phyloP scores from a whole-genome alignment of 352 stramenopile genomes.

The Salisapilia sapeloensis region DNA sequence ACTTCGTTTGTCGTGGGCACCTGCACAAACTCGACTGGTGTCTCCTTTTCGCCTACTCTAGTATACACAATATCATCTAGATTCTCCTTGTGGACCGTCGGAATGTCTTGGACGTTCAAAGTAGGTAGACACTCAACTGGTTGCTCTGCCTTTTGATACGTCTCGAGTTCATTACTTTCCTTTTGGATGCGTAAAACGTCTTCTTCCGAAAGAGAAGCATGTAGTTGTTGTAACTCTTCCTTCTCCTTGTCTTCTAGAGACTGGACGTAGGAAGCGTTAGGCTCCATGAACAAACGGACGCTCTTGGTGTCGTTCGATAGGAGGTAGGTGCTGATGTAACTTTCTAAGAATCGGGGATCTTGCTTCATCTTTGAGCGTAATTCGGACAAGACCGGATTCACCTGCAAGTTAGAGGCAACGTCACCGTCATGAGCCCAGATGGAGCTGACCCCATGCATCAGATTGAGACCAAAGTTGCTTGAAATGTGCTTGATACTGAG shows the following conservation, averaged over 20 bases:
- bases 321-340: constrained; percentile 32
- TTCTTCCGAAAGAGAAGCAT: constrained; percentile 15
- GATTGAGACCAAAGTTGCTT: constrained; percentile 61
- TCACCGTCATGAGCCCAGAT: constrained; percentile 58
- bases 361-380: constrained; percentile 38
- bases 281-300: constrained; percentile 62
- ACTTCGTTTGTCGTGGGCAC: constrained; percentile 72
- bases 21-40: constrained; percentile 29
- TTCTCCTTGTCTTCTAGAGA: constrained; percentile 34
- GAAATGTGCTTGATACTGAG: constrained; percentile 73
- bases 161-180: constrained; percentile 23
- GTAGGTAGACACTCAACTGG: constrained; percentile 60
- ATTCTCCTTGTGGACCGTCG: constrained; percentile 20
- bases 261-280: constrained; percentile 37
- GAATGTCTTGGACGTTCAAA: constrained; percentile 52
- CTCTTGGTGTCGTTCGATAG: constrained; percentile 26
- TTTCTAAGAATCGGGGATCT: constrained; percentile 49
- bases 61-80: constrained; percentile 28
- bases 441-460: constrained; percentile 56
- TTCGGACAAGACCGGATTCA: constrained; percentile 46
- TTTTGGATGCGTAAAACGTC: constrained; percentile 38
- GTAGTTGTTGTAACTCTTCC: constrained; percentile 25
- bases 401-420: constrained; percentile 35
- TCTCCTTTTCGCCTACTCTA: constrained; percentile 6
- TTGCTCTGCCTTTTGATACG: constrained; percentile 44